Percentiles rank a stretch among this genome's conserved stretches.
phyloP scores from a whole-genome alignment of 352 stramenopile genomes.

The Thraustochytrium striatum region DNA sequence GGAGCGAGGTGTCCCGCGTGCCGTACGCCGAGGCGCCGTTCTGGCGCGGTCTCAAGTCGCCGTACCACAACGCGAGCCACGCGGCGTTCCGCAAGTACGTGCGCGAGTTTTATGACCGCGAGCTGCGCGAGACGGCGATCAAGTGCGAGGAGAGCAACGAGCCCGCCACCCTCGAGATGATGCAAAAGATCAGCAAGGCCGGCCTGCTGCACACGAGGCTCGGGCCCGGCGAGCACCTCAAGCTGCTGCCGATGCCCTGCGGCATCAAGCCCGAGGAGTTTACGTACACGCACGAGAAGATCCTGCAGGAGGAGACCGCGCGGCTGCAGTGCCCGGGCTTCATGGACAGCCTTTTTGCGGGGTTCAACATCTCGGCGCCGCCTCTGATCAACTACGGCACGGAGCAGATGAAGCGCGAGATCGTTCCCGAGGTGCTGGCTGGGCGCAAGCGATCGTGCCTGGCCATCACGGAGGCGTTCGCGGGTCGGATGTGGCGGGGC shows the following conservation, averaged over 20 bases:
- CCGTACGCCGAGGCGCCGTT: conserved; percentile 35
- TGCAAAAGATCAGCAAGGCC: conserved; percentile 66
- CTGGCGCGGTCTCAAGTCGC: conserved; percentile 31
- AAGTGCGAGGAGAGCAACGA: conserved; percentile 73
- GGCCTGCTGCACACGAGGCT: conserved; percentile 69
- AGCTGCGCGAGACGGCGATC: conserved; percentile 72
- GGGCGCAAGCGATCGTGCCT: conserved; percentile 32
- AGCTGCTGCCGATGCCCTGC: conserved; percentile 39
- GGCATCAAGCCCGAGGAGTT: conserved; percentile 61
- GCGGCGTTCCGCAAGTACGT: conserved; percentile 66
- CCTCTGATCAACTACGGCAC: conserved; percentile 40
- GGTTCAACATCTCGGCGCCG: conserved; percentile 35
- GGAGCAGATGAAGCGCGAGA: conserved; percentile 9
- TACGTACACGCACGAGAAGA: conserved; percentile 54
- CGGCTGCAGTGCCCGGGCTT: conserved; percentile 28
- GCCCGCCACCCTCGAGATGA: conserved; percentile 64
- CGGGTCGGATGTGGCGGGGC: conserved; percentile 38
- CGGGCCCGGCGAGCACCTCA: conserved; percentile 67
- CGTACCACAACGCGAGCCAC: conserved; percentile 48
- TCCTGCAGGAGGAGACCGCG: conserved; percentile 44
- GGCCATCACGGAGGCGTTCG: conserved; percentile 47
- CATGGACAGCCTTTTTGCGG: conserved; percentile 18
- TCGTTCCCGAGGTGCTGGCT: conserved; percentile 28
- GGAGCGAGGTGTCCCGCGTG: conserved; percentile 24
- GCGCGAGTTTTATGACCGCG: conserved; percentile 69